These are phyloP conservation scores for Juglanconis sp. DNA, from an alignment of 2,329 filamentous ascomycete genomes.

Conservation along the genomic window DNA sequence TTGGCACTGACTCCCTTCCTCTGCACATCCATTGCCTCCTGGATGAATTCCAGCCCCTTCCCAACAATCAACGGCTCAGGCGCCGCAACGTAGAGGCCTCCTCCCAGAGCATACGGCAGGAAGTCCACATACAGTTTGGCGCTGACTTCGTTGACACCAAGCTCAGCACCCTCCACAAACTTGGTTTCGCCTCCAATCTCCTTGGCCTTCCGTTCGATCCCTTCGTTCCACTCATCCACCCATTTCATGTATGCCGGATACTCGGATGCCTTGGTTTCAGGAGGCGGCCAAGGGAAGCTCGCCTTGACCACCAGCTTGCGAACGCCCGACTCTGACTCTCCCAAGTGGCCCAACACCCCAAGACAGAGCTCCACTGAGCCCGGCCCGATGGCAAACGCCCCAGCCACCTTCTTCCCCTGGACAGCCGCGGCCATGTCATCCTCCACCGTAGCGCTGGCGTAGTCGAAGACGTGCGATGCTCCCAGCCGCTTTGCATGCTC, in stretches of 20 bases:
- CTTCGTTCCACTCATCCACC: conserved; percentile 12
- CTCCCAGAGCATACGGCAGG: conserved; percentile 25
- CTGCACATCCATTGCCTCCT: conserved; percentile 26
- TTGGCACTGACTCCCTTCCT: conserved; percentile 33
- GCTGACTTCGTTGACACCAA: conserved; percentile 21
- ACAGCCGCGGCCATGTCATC: conserved; percentile 27
- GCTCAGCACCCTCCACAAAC: conserved; percentile 21
- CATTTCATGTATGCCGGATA: conserved; percentile 1
- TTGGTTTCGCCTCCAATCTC: conserved; percentile 15
- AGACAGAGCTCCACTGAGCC: conserved; percentile 19
- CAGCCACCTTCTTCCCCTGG: conserved; percentile 19
- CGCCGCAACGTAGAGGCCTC: conserved; percentile 22
- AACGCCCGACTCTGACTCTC: background rate
- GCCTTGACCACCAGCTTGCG: conserved; percentile 16
- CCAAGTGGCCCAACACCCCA: conserved; percentile 17
- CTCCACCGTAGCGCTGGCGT: conserved; percentile 28
- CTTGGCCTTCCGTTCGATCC: conserved; percentile 2
- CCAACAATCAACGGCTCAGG: conserved; percentile 27
- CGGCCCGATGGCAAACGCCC: conserved; percentile 21
- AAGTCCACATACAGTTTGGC: conserved; percentile 24
- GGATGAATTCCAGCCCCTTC: conserved; percentile 26
- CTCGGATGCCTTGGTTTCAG: conserved; percentile 7
- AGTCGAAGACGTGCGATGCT: conserved; percentile 40
- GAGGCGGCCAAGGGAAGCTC: no score
- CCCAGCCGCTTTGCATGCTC: conserved; percentile 37